Evolutionary conservation across 177 flowering plant species (phyloP).

Genomic region (Vitis hybrid): DNA sequence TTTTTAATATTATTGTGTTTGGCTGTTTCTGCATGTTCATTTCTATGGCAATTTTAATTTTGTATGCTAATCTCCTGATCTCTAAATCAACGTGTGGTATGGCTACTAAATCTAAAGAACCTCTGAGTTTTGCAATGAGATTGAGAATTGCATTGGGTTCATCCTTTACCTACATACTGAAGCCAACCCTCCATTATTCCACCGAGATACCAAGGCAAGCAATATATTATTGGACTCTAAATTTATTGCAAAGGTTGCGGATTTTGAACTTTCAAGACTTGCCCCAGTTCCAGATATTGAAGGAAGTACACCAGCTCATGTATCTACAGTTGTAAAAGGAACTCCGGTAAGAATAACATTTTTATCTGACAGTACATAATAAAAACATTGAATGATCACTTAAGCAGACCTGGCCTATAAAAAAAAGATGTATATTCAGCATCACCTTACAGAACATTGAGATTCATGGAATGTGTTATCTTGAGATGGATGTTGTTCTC

Average conservation of each 20-base stretch:
- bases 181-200: slow-evolving; percentile 63
- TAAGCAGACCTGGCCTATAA: too few species aligned
- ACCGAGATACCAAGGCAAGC: slow-evolving; percentile 61
- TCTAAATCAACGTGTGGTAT: slow-evolving; percentile 9
- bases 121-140: slow-evolving; percentile 41
- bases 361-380: not conserved
- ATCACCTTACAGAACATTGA: too few species aligned
- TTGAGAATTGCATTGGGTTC: slow-evolving; percentile 48
- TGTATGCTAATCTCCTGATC: not conserved
- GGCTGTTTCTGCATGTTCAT: not conserved
- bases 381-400: too few species aligned
- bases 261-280: slow-evolving; percentile 53
- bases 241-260: slow-evolving; percentile 52
- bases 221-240: slow-evolving; percentile 57
- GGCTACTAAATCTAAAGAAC: slow-evolving; percentile 34
- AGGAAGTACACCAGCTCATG: slow-evolving; percentile 37
- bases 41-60: not conserved
- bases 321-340: slow-evolving; percentile 55
- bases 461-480: too few species aligned
- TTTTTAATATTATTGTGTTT: not conserved
- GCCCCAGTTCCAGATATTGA: slow-evolving; percentile 48
- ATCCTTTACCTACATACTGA: slow-evolving; percentile 59
- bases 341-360: slow-evolving; percentile 39
- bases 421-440: too few species aligned
- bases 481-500: too few species aligned